Evolutionary conservation across 345 rosid species (phyloP).

Genomic region (Xanthoceras sorbifolium): DNA sequence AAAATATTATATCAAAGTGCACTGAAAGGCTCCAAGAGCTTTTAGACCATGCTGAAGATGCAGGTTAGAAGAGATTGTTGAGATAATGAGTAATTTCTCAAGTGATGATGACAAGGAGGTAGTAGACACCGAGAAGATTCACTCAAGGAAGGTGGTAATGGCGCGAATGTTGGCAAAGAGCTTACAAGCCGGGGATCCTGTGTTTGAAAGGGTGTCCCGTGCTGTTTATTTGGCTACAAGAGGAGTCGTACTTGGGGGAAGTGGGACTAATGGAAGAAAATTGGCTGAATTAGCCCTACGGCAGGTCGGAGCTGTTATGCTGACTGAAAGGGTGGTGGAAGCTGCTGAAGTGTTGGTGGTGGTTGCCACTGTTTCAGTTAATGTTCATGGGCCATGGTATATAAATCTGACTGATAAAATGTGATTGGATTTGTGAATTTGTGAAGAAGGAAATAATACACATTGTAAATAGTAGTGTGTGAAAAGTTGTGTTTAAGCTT

Average conservation of each 20-base stretch:
- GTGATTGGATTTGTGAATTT: conserved; percentile 20
- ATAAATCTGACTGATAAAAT: conserved; percentile 35
- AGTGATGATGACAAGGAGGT: conserved; percentile 26
- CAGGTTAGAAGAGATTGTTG: conserved; percentile 64
- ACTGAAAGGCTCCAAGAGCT: conserved; percentile 44
- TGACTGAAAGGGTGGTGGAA: conserved; percentile 61
- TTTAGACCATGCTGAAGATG: conserved; percentile 51
- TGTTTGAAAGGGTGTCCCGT: conserved; percentile 67
- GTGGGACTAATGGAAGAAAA: conserved; percentile 48
- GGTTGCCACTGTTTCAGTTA: conserved; percentile 60
- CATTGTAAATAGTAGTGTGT: conserved; percentile 14
- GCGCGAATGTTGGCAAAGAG: conserved; percentile 68
- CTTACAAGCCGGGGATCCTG: conserved; percentile 73
- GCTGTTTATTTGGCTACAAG: conserved; percentile 67
- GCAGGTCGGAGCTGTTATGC: conserved; percentile 57
- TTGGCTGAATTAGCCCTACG: conserved; percentile 60
- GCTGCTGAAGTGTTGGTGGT: conserved; percentile 58
- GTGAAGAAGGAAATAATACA: neutral
- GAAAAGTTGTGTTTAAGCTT: neutral
- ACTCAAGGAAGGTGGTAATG: conserved; percentile 58
- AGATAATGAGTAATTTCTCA: conserved; percentile 43
- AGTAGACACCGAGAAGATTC: conserved; percentile 30
- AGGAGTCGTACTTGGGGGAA: conserved; percentile 70
- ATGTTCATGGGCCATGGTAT: conserved; percentile 78
- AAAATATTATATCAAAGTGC: conserved; percentile 47